Base-by-base conservation (phyloP, 1,284 basidiomycete genomes). In the Malassezia sympodialis region DNA sequence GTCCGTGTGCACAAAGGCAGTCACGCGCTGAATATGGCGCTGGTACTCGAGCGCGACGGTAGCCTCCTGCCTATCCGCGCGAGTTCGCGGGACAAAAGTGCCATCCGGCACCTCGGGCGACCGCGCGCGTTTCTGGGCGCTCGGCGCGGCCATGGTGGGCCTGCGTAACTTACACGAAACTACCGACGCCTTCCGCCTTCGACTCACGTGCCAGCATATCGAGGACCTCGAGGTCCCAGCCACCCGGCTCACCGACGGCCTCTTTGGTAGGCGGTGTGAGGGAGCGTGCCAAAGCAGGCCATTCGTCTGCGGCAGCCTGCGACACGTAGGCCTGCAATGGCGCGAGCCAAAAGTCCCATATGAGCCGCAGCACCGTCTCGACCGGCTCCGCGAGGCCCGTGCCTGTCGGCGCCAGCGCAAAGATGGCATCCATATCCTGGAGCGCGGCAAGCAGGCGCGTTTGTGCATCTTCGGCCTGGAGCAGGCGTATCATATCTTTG, bases 141-240 rank as follows among this genome's bases (percentile, higher is more conserved):
- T n/a, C 23, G 41, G 24, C 41, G 41, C 27, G 8, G 23, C 7
- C 41, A 28, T 43, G 17, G 19, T 39, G 37, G 37, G 37, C 37
- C 8, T 21, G 37, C 28, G n/a, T 12, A 24, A 4, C 27, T 23
- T 43, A 46, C 21, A 51, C 45, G 27, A 41, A 60, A 15, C 47
- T 42, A 40, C 58, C 58, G n/a, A 53, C 50, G 21, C 50, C 51
- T 11, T 46, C 37, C 2, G 32, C 41, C 1, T 34, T 46, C 23
- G 53, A 54, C 17, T 56, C 58, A 15, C 23, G 26, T 14, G 53
- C 58, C 8, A 51, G 46, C 8, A 30, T 24, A 14, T 60, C 54
- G n/a, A 56, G 50, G 23, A 48, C 50, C 26, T 51, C 50, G 21
- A 60, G 50, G 43, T 60, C 58, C 58, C 58, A 60, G 10, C 27